Conservation (phyloP, 2,329 filamentous ascomycete species). For the Ophiostoma tasmaniense region DNA sequence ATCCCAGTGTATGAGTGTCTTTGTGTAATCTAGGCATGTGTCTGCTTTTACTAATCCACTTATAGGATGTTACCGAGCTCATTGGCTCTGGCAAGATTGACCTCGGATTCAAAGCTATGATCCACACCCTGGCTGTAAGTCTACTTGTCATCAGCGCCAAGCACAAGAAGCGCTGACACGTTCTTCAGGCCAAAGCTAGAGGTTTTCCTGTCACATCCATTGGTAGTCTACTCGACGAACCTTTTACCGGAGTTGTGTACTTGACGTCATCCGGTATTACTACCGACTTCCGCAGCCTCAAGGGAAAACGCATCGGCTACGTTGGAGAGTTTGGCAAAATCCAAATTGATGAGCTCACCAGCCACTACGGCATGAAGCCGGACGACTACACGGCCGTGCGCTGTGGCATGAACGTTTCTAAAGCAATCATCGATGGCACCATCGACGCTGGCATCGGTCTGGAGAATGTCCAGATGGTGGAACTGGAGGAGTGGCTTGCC, state of each 20-base stretch:
- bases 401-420: constrained; percentile 74
- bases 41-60: neutral
- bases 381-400: constrained; percentile 67
- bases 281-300: constrained; percentile 63
- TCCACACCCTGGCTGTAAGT: constrained; percentile 59
- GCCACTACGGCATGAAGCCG: constrained; percentile 40
- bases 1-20: constrained; percentile 51
- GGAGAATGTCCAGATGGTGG: constrained; percentile 78
- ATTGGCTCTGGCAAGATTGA: constrained; percentile 61
- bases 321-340: constrained; percentile 78
- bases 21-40: too few relatives aligned
- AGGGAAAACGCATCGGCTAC: constrained; percentile 43
- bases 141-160: too few relatives aligned
- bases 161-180: too few relatives aligned
- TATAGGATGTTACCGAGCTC: constrained; percentile 69
- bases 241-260: constrained; percentile 49
- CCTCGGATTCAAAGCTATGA: constrained; percentile 77
- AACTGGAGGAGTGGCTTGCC: constrained; percentile 67
- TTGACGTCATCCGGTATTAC: constrained; percentile 68
- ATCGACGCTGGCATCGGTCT: constrained; percentile 55
- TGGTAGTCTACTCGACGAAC: constrained; percentile 68
- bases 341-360: constrained; percentile 73
- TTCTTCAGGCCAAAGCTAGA: constrained; percentile 56
- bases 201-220: constrained; percentile 65
- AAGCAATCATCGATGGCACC: constrained; percentile 62